Conservation (phyloP, 495 filamentous ascomycete species). For the Hyaloscypha finlandica region DNA sequence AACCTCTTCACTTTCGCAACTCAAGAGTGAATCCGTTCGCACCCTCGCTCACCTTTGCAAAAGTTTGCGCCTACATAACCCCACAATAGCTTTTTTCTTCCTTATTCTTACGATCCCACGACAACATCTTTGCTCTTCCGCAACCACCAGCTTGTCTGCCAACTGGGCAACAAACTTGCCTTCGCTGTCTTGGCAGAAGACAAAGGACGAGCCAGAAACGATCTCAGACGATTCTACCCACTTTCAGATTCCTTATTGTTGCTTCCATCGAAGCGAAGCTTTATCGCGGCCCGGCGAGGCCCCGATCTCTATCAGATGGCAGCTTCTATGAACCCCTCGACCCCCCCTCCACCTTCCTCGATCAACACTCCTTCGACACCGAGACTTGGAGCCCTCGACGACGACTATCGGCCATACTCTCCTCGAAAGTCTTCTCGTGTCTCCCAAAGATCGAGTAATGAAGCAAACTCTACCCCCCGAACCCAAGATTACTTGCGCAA, state of each 20-base stretch:
- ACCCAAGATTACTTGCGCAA: constrained; percentile 39
- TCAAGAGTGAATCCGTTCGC: background rate
- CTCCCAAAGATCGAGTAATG: constrained; percentile 30
- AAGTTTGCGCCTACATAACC: background rate
- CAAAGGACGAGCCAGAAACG: background rate
- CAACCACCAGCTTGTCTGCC: constrained; percentile 1
- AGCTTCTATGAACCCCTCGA: constrained; percentile 43
- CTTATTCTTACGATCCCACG: constrained; percentile 5
- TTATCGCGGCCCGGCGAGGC: background rate
- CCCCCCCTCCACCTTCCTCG: constrained; percentile 60
- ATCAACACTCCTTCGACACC: constrained; percentile 73
- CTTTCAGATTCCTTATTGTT: background rate
- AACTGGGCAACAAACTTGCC: background rate
- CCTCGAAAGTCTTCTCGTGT: constrained; percentile 59
- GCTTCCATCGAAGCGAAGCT: background rate
- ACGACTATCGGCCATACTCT: constrained; percentile 69
- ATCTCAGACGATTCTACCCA: background rate
- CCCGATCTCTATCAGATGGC: constrained; percentile 44
- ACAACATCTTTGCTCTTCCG: background rate
- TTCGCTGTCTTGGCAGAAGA: background rate
- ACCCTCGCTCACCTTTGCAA: background rate
- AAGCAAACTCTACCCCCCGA: constrained; percentile 35
- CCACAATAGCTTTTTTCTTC: background rate
- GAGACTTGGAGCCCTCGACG: constrained; percentile 61
- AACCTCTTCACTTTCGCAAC: constrained; percentile 1